Base-by-base conservation (phyloP, 176 grass and related monocot genomes). In the Rhynchospora tenuis region DNA sequence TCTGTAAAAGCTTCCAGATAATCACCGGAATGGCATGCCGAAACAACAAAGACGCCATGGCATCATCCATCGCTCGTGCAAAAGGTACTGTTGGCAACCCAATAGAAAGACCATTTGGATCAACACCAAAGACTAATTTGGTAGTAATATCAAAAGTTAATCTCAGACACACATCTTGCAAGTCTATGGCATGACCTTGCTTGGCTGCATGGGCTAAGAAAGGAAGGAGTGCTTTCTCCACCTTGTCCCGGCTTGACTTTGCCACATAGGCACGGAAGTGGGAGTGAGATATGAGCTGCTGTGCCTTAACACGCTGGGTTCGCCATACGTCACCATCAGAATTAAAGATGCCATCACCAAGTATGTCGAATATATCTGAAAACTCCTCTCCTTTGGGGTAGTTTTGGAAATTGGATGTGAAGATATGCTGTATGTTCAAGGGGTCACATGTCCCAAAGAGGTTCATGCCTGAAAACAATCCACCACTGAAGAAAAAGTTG, bases 321-420 rank as follows among this genome's bases (percentile, higher is more conserved):
- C 73, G 88, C 94, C 92, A 97, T 8, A 61, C 69, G 1, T 92
- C 88, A 12, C 79, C 88, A 66, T 97, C 91, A 0, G 90, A 85
- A 79, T 26, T 90, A 89, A 97, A 92, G 82, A 97, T 94, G 68
- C 94, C 92, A 9, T 86, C 86, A 55, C 94, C 94, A 55, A 97
- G 85, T 88, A 97, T 50, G 77, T 97, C 94, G 29, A 97, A 90
- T 58, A 97, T 97, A 69, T 94, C 85, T 0, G 51, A 70, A 69
- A 90, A 94, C 80, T 97, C 91, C 38, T 63, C 82, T 48, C 94
- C 94, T 75, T 97, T 97, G 55, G 88, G 90, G 83, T 94, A 97
- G 64, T 94, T 97, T 42, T 58, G 9, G 68, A 93, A 92, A 84
- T 90, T 90, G 79, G 90, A 83, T 24, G 73, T 94, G 88, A 97